phyloP scores from a whole-genome alignment of 2,329 filamentous ascomycete species.

The Xenoacremonium recifei region DNA sequence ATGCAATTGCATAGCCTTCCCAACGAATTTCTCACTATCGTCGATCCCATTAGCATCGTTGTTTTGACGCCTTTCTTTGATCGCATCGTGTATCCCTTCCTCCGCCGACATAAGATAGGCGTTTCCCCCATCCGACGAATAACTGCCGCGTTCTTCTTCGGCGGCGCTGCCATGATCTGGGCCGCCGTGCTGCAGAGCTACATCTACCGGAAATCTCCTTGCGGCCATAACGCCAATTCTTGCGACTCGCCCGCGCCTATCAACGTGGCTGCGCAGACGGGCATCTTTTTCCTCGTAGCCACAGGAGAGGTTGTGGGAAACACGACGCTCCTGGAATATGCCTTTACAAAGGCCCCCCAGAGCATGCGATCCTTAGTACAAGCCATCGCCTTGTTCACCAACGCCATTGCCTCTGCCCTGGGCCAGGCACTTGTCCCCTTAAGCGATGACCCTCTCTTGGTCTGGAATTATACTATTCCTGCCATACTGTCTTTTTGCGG shows the following conservation, averaged over 20 bases:
- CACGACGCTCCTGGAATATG: constrained; percentile 66
- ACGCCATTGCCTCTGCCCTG: constrained; percentile 65
- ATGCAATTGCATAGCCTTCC: constrained; percentile 70
- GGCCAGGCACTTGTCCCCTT: constrained; percentile 55
- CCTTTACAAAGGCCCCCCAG: constrained; percentile 71
- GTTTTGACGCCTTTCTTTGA: constrained; percentile 74
- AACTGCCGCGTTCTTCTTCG: constrained; percentile 64
- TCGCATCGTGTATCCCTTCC: constrained; percentile 62
- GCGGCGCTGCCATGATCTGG: constrained; percentile 57
- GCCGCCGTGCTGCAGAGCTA: constrained; percentile 55
- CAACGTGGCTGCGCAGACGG: constrained; percentile 62
- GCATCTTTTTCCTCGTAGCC: constrained; percentile 48
- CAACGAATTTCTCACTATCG: constrained; percentile 73
- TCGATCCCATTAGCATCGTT: constrained; percentile 72
- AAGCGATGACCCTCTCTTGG: constrained; percentile 59
- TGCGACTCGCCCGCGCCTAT: constrained; percentile 44
- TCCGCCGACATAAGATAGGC: constrained; percentile 61
- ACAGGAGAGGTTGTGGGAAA: constrained; percentile 49
- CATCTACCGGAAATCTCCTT: constrained; percentile 63
- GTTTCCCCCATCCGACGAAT: constrained; percentile 77
- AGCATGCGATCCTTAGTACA: constrained; percentile 76
- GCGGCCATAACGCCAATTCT: constrained; percentile 44
- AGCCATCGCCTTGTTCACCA: constrained; percentile 67
- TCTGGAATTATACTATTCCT: constrained; percentile 72
- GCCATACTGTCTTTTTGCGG: constrained; percentile 63